These are phyloP conservation scores for Candida tibetensis DNA, from an alignment of 805 yeast species.

Conservation along the genomic window DNA sequence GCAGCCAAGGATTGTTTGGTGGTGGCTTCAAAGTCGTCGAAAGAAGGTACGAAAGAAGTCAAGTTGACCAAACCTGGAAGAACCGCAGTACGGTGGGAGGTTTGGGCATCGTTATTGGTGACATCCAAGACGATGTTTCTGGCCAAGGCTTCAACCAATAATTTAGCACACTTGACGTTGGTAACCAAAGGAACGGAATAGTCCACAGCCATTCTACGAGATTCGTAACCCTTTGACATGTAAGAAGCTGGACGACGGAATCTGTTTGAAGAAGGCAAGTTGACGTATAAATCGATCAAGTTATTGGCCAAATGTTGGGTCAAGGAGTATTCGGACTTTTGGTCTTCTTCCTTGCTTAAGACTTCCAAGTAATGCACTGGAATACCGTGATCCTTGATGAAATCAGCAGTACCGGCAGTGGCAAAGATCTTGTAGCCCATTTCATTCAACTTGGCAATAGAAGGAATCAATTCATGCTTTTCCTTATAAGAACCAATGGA, in stretches of 20 bases:
- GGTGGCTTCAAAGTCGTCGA: conserved; percentile 64
- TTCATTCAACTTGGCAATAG: conserved; percentile 74
- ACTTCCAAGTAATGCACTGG: conserved; percentile 96
- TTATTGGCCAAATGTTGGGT: conserved; percentile 96
- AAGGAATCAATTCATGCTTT: conserved; percentile 88
- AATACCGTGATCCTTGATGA: conserved; percentile 88
- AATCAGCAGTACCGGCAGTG: conserved; percentile 98
- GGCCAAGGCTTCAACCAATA: conserved; percentile 90
- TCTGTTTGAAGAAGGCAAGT: conserved; percentile 93
- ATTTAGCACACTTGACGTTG: conserved; percentile 94
- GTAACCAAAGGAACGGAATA: conserved; percentile 97
- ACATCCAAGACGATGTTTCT: conserved; percentile 68
- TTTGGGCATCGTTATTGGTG: conserved; percentile 78
- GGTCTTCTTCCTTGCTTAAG: conserved; percentile 67
- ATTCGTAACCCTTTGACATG: conserved; percentile 94
- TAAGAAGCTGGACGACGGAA: conserved; percentile 98
- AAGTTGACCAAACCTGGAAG: conserved; percentile 87
- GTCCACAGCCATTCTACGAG: conserved; percentile 99
- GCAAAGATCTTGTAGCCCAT: conserved; percentile 91
- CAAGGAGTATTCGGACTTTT: conserved; percentile 90
- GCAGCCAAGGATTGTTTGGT: conserved; percentile 72
- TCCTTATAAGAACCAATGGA: conserved; percentile 97
- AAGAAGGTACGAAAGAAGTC: conserved; percentile 72
- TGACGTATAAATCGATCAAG: conserved; percentile 92
- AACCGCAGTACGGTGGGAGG: conserved; percentile 78